Evolutionary conservation across 2,329 filamentous ascomycete species (phyloP), one percentile per base, ranked within the genome.

Genomic region (Pestalotiopsis sp.): DNA sequence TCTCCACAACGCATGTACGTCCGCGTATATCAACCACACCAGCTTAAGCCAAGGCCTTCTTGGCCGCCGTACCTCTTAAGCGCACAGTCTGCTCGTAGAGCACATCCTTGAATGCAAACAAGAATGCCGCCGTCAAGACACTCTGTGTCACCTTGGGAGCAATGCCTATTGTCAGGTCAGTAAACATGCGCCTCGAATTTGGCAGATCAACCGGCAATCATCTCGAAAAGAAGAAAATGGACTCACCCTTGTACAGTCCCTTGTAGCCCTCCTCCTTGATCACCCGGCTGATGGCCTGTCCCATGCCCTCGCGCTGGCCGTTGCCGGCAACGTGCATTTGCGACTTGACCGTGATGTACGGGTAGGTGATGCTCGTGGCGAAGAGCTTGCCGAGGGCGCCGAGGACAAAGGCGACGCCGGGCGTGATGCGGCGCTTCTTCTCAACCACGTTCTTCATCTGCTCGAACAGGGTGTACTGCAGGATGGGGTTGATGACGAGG

Each of bases 401-500:
- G 2, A 99, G 86, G 78, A 96, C 89, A 81, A 99, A 99, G 64
- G 94, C 94, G 73, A 97, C 89, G 67, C 90, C 91, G 1, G 95
- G 94, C 0, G 93, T 97, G 68, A 98, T 89, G 74, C 92, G 90
- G 69, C 83, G 79, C 86, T 85, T 79, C 76, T 83, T 92, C 88
- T 98, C 95, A 68, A 98, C 83, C 31, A 87, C 77, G 80, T 98
- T 97, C 89, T 98, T 98, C 84, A 98, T 85, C 85, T 99, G 95
- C 86, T 99, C 96, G 76, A 98, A 99, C 68, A 99, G 92, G 17
- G 96, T 99, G 83, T 99, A 99, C 84, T 99, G 96, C 72, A 99
- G 85, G 74, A 99, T 99, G 4, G 96, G 96, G 84, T 99, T 99
- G 84, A 98, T 94, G 77, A 99, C 96, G 72, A 99, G 87, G 73